Base-by-base conservation (phyloP, 139 green algal species). In the Chlorella vulgaris region DNA sequence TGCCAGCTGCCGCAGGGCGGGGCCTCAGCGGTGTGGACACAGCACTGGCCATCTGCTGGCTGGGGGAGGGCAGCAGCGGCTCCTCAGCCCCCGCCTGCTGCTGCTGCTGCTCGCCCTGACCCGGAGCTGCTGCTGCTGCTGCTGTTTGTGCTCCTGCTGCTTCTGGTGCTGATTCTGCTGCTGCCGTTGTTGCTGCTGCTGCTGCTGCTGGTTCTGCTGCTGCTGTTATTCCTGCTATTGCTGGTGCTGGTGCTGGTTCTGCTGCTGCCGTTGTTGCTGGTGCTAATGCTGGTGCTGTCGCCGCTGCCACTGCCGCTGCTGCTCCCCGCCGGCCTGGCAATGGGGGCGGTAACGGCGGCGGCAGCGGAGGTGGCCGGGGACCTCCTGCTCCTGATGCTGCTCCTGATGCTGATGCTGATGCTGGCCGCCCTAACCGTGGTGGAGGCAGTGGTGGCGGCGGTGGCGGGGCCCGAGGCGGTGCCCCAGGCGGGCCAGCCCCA, bases 11-110 rank as follows among this genome's bases (percentile, higher is more conserved):
- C n/a, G n/a, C n/a, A n/a, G n/a, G n/a, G n/a, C n/a, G n/a, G 4
- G 69, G 29, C 50, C 47, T 65, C 31, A 78, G 35, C 3, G 71
- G 71, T 8, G 70, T 66, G 33, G 71, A 67, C 18, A 78, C 47
- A 2, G 71, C 71, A 33, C 33, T 42, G 50, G 71, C 71, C 18
- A 78, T 78, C 31, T 33, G 24, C 38, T 80, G 74, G 53, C 53
- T 80, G 5, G 53, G 74, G 6, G 74, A 80, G 55, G 55, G 55
- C 74, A 80, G 55, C 26, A 26, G 28, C 21, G 13, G 26, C 1
- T 3, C 35, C 31, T 63, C 43, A 21, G 63, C 43, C 70, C 65
- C 19, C 47, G 15, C 29, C 8, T 51, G 31, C 43, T 78, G 70
- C 33, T 50, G 31, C 1, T 42, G 31, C 74, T 43, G 71, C 51